Evolutionary conservation across 768 basidiomycete genomes (phyloP).

Genomic region (Galerina sulciceps): DNA sequence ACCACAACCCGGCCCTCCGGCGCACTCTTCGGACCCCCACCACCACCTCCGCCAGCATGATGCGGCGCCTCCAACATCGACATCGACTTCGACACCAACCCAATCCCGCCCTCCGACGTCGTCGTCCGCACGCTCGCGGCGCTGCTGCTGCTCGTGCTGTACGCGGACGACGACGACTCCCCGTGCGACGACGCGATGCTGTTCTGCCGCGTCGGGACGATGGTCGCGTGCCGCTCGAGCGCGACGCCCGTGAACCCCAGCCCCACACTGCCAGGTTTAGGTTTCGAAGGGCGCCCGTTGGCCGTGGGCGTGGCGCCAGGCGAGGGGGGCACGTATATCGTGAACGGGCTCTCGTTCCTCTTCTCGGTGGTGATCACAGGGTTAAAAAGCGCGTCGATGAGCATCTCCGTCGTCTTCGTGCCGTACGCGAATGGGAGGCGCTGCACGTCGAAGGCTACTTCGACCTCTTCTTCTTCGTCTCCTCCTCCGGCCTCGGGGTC

Average conservation of each 20-base stretch:
- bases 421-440: conserved; percentile 58
- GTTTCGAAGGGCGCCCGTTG: neutral
- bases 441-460: conserved; percentile 38
- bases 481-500: conserved; percentile 1
- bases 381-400: conserved; percentile 84
- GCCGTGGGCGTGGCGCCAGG: neutral
- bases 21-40: conserved; percentile 6
- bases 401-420: conserved; percentile 66
- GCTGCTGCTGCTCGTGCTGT: conserved; percentile 26
- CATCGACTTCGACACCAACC: conserved; percentile 2
- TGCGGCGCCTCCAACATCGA: neutral
- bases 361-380: conserved; percentile 55
- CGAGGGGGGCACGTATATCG: conserved; percentile 35
- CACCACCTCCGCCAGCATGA: neutral
- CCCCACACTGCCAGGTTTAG: neutral
- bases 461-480: conserved; percentile 10
- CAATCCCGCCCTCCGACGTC: conserved; percentile 9
- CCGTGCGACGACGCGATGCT: conserved; percentile 1
- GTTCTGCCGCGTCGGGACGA: neutral
- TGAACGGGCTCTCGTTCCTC: conserved; percentile 45
- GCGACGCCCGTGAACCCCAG: conserved; percentile 10
- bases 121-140: conserved; percentile 23
- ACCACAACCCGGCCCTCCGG: conserved; percentile 25
- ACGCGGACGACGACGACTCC: conserved; percentile 3
- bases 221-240: neutral